These are phyloP conservation scores for Asterionellopsis glacialis DNA, from an alignment of 108 stramenopile species.

Conservation along the genomic window DNA sequence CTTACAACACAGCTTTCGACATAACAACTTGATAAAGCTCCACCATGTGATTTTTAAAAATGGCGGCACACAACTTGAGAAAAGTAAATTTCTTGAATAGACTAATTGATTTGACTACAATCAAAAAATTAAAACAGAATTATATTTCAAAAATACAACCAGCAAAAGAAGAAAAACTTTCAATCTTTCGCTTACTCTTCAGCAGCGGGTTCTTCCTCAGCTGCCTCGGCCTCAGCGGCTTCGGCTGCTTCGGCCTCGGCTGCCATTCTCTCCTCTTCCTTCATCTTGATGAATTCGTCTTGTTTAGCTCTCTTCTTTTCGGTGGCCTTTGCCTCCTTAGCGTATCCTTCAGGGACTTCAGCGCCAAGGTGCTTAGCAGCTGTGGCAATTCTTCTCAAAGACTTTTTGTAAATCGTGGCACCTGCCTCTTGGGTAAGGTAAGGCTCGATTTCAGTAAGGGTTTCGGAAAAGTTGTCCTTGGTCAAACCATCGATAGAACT, in stretches of 20 bases:
- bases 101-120: no score
- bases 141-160: no score
- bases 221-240: conserved; percentile 21
- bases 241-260: conserved; percentile 31
- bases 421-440: conserved; percentile 58
- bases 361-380: conserved; percentile 41
- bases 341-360: conserved; percentile 40
- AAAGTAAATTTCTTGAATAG: no score
- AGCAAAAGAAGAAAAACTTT: no score
- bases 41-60: no score
- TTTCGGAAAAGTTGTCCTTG: conserved; percentile 45
- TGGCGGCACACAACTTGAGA: no score
- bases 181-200: background rate
- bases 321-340: conserved; percentile 54
- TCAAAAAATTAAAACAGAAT: no score
- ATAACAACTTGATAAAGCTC: no score
- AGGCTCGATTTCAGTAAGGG: conserved; percentile 43
- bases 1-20: no score
- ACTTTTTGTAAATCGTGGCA: conserved; percentile 45
- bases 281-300: conserved; percentile 44
- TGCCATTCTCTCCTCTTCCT: conserved; percentile 32
- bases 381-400: conserved; percentile 33
- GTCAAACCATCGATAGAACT: conserved; percentile 27
- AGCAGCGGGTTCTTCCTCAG: background rate
- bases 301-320: conserved; percentile 52